A percentile compares a stretch with the other conserved stretches of the same genome.
These are phyloP conservation scores for Citrus mangshanensis DNA, from an alignment of 345 rosid genomes.

Conservation along the genomic window DNA sequence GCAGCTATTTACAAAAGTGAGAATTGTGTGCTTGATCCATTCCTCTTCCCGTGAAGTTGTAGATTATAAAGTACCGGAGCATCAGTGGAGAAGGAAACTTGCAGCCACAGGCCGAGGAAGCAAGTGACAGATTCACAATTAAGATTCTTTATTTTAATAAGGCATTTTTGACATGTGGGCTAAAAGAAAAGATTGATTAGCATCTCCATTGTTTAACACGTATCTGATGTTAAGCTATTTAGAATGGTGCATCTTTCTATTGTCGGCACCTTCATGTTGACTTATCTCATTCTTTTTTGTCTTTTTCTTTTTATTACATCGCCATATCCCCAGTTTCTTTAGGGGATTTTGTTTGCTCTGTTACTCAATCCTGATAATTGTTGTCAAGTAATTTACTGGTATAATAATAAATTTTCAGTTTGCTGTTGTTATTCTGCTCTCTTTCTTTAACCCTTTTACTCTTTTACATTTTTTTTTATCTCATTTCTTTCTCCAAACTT, in stretches of 20 bases:
- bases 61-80: conserved; percentile 61
- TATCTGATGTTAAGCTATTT: not conserved
- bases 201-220: not conserved
- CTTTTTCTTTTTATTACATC: not conserved
- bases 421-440: not conserved
- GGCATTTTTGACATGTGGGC: not conserved
- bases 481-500: too few relatives aligned
- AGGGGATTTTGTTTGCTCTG: not conserved
- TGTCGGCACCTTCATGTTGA: not conserved
- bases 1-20: conserved; percentile 91
- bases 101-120: conserved; percentile 8
- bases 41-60: conserved; percentile 73
- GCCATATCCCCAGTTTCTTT: not conserved
- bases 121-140: not conserved
- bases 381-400: too few relatives aligned
- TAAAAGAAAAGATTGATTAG: not conserved
- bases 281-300: too few relatives aligned
- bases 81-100: conserved; percentile 57
- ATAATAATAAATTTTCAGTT: too few relatives aligned
- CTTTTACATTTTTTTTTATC: too few relatives aligned
- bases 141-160: not conserved
- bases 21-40: conserved; percentile 66
- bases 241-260: not conserved
- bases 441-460: too few relatives aligned
- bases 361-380: too few relatives aligned